Conservation (phyloP, 2,329 filamentous ascomycete species). For the Dothidotthia symphoricarpi region DNA sequence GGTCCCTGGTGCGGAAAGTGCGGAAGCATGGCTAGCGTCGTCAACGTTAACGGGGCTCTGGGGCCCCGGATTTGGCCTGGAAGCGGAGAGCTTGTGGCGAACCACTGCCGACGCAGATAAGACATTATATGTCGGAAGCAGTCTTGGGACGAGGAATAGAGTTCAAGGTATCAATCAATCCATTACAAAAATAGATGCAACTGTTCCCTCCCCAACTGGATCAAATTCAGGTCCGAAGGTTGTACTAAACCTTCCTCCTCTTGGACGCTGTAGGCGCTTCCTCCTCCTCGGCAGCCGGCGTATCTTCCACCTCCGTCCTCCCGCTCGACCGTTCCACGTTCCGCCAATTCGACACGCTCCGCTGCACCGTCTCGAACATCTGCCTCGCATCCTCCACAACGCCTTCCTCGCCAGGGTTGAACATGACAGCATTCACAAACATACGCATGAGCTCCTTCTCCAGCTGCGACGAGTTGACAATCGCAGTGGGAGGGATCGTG, state of each 20-base stretch:
- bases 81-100: no score
- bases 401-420: slow-evolving; percentile 87
- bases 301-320: slow-evolving; percentile 32
- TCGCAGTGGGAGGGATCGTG: slow-evolving; percentile 78
- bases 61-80: no score
- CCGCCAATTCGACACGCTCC: slow-evolving; percentile 71
- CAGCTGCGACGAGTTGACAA: slow-evolving; percentile 89
- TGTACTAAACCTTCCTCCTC: slow-evolving; percentile 31
- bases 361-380: slow-evolving; percentile 87
- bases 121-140: no score
- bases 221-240: slow-evolving; percentile 1
- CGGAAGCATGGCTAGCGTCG: no score
- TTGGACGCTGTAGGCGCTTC: slow-evolving; percentile 24
- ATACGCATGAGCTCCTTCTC: slow-evolving; percentile 93
- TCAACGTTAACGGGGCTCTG: no score
- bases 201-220: no score
- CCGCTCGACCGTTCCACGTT: slow-evolving; percentile 58
- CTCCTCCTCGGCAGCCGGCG: slow-evolving; percentile 27
- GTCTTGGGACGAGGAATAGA: no score
- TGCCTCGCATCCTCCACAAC: slow-evolving; percentile 83
- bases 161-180: no score
- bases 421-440: slow-evolving; percentile 99
- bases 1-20: no score
- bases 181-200: no score
- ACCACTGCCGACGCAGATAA: no score